Conservation (phyloP, 352 stramenopile species). For the Blastocystis sp. region DNA sequence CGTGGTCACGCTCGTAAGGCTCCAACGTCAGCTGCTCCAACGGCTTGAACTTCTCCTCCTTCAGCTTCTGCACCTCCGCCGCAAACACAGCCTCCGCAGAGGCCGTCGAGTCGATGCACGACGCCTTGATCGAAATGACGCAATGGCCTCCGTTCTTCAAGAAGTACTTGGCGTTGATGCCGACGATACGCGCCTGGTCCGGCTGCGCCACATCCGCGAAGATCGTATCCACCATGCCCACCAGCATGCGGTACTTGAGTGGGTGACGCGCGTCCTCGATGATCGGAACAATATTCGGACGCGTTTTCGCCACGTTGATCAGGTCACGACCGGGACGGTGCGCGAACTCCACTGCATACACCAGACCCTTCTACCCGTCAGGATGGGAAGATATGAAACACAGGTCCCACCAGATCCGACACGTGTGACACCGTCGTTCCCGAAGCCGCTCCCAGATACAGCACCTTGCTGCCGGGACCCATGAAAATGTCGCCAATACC, state of each 20-base stretch:
- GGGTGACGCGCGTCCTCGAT: slow-evolving; percentile 94
- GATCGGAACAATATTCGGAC: slow-evolving; percentile 97
- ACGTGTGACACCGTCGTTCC: slow-evolving; percentile 96
- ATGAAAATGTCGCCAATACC: slow-evolving; percentile 97
- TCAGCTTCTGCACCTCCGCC: slow-evolving; percentile 88
- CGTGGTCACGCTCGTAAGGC: slow-evolving; percentile 97
- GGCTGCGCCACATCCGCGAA: slow-evolving; percentile 98
- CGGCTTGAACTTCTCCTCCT: slow-evolving; percentile 94
- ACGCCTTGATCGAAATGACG: slow-evolving; percentile 98
- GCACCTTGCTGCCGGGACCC: slow-evolving; percentile 84
- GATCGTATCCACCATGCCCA: slow-evolving; percentile 94
- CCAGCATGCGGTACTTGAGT: slow-evolving; percentile 94
- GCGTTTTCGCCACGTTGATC: slow-evolving; percentile 95
- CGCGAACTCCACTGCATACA: slow-evolving; percentile 98
- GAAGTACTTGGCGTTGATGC: slow-evolving; percentile 95
- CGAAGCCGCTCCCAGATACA: slow-evolving; percentile 94
- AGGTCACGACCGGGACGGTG: slow-evolving; percentile 92
- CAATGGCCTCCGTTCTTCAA: slow-evolving; percentile 96
- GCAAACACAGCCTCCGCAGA: slow-evolving; percentile 93
- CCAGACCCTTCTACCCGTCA: slow-evolving; percentile 63
- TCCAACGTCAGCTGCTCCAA: slow-evolving; percentile 95
- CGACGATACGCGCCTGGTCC: slow-evolving; percentile 96
- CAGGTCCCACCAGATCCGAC: slow-evolving; percentile 91
- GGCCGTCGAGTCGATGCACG: slow-evolving; percentile 95
- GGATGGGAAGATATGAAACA: not conserved